phyloP scores from a whole-genome alignment of 2,329 filamentous ascomycete genomes.

The Oidium heveae region DNA sequence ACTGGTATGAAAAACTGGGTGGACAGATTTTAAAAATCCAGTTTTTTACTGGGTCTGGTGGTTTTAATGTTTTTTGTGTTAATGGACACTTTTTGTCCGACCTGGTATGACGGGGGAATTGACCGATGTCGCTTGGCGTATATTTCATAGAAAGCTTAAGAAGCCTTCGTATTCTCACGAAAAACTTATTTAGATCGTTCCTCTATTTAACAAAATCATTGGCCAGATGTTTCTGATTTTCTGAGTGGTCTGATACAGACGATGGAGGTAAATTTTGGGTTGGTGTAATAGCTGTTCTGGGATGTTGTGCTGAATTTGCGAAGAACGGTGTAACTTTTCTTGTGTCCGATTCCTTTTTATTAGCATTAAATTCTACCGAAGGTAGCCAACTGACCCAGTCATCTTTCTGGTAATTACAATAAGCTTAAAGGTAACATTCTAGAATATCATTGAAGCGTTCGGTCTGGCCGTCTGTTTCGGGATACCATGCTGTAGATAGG shows the following conservation, averaged over 20 bases:
- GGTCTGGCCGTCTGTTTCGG: not conserved
- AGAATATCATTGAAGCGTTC: not conserved
- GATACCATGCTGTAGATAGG: not conserved
- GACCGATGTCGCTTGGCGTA: not conserved
- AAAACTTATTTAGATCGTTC: not conserved
- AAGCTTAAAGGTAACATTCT: not conserved
- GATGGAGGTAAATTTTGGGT: too few species aligned
- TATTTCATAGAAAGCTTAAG: not conserved
- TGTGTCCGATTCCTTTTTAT: too few species aligned
- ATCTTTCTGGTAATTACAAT: not conserved
- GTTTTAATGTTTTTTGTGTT: conserved; percentile 1
- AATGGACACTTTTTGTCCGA: not conserved
- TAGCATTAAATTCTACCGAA: not conserved
- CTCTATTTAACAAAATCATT: too few species aligned
- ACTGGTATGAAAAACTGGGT: conserved; percentile 1
- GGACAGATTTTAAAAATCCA: conserved; percentile 1
- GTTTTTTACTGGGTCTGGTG: conserved; percentile 1
- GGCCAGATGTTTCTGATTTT: too few species aligned
- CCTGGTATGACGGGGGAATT: not conserved
- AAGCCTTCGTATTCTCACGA: not conserved
- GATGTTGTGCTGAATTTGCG: too few species aligned
- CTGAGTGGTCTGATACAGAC: too few species aligned
- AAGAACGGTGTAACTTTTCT: too few species aligned
- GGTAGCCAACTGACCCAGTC: not conserved
- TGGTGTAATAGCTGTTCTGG: too few species aligned